Conservation (phyloP, 1,284 basidiomycete species). For the Marasmius oreades region DNA sequence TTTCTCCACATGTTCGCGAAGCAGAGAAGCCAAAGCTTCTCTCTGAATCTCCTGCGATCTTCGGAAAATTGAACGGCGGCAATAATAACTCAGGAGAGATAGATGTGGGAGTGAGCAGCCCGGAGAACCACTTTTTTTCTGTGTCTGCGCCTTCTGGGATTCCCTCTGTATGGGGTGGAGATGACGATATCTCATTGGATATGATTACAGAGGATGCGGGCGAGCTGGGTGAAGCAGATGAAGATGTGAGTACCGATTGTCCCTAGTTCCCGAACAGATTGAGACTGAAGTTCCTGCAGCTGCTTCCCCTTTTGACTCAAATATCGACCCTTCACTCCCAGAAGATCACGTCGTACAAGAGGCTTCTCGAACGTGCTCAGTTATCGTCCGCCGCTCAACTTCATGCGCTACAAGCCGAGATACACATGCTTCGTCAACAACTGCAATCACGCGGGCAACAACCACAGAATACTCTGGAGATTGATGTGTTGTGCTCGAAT, state of each 20-base stretch:
- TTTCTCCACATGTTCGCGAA: not conserved
- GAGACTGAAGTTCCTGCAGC: not conserved
- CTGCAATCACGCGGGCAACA: not conserved
- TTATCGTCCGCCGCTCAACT: constrained; percentile 22
- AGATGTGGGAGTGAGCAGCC: constrained; percentile 1
- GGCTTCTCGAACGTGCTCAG: constrained; percentile 57
- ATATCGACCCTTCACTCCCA: constrained; percentile 16
- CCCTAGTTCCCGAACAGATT: not conserved
- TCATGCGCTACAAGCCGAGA: constrained; percentile 10
- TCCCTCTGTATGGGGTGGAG: not conserved
- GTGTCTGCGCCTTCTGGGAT: not conserved
- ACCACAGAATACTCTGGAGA: not conserved
- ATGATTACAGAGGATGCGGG: constrained; percentile 3
- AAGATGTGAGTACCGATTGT: not conserved
- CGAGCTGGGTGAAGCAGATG: constrained; percentile 3
- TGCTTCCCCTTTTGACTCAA: constrained; percentile 12
- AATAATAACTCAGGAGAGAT: not conserved
- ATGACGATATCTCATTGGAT: constrained; percentile 1
- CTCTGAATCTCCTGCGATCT: not conserved
- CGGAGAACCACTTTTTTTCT: constrained; percentile 2
- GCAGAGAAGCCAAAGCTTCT: not conserved
- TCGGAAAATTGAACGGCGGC: not conserved
- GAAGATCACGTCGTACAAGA: constrained; percentile 53
- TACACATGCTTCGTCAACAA: constrained; percentile 5
- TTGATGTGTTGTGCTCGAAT: constrained; percentile 3